A percentile compares a stretch with the other conserved stretches of the same genome.
Conservation (phyloP, 768 basidiomycete genomes). For the Tephrocybe rancida region DNA sequence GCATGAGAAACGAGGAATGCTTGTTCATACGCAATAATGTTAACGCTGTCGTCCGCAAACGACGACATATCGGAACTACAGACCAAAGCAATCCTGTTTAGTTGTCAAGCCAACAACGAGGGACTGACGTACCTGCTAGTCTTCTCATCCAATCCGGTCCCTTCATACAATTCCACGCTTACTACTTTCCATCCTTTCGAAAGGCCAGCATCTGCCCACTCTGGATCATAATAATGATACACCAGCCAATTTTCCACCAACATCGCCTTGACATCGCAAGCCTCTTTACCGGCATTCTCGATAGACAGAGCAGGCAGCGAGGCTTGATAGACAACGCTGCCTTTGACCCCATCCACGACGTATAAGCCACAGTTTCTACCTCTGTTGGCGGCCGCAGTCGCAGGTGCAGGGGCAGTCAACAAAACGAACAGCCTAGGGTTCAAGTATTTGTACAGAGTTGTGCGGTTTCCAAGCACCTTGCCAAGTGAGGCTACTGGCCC, state of each 20-base stretch:
- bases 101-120: not conserved
- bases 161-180: slow-evolving; percentile 90
- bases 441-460: slow-evolving; percentile 92
- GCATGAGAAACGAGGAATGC: slow-evolving; percentile 71
- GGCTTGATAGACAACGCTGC: slow-evolving; percentile 71
- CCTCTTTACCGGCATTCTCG: slow-evolving; percentile 21
- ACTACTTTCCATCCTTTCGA: slow-evolving; percentile 75
- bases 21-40: slow-evolving; percentile 64
- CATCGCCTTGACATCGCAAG: slow-evolving; percentile 67
- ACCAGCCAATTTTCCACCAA: slow-evolving; percentile 93
- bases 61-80: slow-evolving; percentile 47
- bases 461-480: slow-evolving; percentile 83
- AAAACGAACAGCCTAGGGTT: slow-evolving; percentile 79
- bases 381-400: slow-evolving; percentile 2
- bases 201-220: slow-evolving; percentile 42
- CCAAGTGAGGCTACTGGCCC: slow-evolving; percentile 77
- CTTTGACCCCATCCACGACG: slow-evolving; percentile 80
- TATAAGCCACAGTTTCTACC: slow-evolving; percentile 61
- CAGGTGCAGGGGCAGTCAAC: slow-evolving; percentile 46
- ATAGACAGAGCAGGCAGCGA: slow-evolving; percentile 45
- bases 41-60: slow-evolving; percentile 50
- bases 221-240: slow-evolving; percentile 80
- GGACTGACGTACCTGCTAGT: slow-evolving; percentile 62
- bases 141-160: slow-evolving; percentile 64
- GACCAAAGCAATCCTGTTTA: not conserved